These are phyloP conservation scores for Eutrema heterophyllum DNA, from an alignment of 345 rosid species.

Conservation along the genomic window DNA sequence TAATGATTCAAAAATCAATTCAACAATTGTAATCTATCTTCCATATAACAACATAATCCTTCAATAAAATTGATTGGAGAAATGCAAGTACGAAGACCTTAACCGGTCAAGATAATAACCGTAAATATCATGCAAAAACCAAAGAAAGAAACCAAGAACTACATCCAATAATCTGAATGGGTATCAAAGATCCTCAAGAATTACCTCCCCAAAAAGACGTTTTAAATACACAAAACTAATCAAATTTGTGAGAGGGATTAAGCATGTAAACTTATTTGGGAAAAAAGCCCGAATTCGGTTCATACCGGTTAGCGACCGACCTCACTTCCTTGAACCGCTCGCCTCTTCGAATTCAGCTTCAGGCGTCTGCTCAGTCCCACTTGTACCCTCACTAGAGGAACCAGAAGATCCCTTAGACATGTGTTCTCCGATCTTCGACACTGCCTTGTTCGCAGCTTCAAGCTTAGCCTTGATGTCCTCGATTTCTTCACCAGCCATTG, in stretches of 20 bases:
- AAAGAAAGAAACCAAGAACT: neutral
- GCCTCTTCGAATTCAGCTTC: slow-evolving; percentile 61
- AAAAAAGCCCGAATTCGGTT: neutral
- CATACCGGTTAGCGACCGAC: slow-evolving; percentile 4
- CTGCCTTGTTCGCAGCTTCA: slow-evolving; percentile 52
- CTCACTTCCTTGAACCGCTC: slow-evolving; percentile 33
- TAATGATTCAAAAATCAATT: too few relatives aligned
- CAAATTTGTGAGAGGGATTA: slow-evolving; percentile 13
- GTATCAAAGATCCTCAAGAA: slow-evolving; percentile 12
- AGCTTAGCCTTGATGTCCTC: slow-evolving; percentile 53
- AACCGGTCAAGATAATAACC: slow-evolving; percentile 11
- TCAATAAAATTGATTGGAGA: too few relatives aligned
- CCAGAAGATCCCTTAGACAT: slow-evolving; percentile 37
- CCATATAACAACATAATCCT: too few relatives aligned
- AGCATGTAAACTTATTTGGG: slow-evolving; percentile 22
- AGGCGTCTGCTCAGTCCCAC: slow-evolving; percentile 41
- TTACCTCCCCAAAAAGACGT: neutral
- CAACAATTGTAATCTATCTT: too few relatives aligned
- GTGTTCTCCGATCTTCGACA: slow-evolving; percentile 57
- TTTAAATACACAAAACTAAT: slow-evolving; percentile 20
- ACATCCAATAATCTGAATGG: slow-evolving; percentile 1
- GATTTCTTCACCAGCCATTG: slow-evolving; percentile 37
- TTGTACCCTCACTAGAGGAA: slow-evolving; percentile 27
- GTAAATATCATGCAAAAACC: slow-evolving; percentile 3
- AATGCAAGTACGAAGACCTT: too few relatives aligned